phyloP scores from a whole-genome alignment of 176 grass and related monocot genomes.

The Paspalum notatum region DNA sequence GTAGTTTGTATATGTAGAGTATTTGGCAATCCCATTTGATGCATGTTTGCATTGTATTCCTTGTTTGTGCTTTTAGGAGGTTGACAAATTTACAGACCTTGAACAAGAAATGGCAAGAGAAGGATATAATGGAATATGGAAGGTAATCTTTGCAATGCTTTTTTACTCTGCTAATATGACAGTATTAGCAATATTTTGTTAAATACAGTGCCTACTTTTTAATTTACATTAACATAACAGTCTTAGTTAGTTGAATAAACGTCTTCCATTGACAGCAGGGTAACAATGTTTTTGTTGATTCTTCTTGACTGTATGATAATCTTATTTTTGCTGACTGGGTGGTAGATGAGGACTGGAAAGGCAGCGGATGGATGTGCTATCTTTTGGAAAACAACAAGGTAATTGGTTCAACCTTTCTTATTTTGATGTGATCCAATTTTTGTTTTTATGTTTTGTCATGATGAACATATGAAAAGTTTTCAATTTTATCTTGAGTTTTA shows the following conservation, averaged over 20 bases:
- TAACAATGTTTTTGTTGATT: slow-evolving; percentile 28
- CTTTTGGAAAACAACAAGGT: slow-evolving; percentile 90
- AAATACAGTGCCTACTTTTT: slow-evolving; percentile 13
- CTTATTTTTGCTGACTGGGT: slow-evolving; percentile 40
- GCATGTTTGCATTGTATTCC: slow-evolving; percentile 36
- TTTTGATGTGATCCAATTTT: slow-evolving; percentile 15
- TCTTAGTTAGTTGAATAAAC: slow-evolving; percentile 27
- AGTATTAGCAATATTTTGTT: slow-evolving; percentile 2
- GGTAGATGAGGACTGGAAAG: slow-evolving; percentile 87
- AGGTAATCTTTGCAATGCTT: slow-evolving; percentile 55
- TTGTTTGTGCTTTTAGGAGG: slow-evolving; percentile 68
- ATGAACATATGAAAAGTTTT: slow-evolving; percentile 5
- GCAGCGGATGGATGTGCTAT: slow-evolving; percentile 90
- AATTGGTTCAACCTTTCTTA: slow-evolving; percentile 18
- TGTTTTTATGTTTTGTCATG: slow-evolving; percentile 4
- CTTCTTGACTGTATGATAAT: slow-evolving; percentile 22
- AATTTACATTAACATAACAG: slow-evolving; percentile 20
- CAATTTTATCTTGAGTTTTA: slow-evolving; percentile 13
- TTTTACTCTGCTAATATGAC: slow-evolving; percentile 25
- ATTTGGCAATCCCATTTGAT: slow-evolving; percentile 1
- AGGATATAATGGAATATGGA: slow-evolving; percentile 81
- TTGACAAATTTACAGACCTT: slow-evolving; percentile 88
- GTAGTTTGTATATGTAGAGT: neutral
- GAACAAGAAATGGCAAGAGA: slow-evolving; percentile 60
- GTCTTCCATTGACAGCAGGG: slow-evolving; percentile 13